Base-by-base conservation (phyloP, 257 asterid species). In the Thymus quinquecostatus region DNA sequence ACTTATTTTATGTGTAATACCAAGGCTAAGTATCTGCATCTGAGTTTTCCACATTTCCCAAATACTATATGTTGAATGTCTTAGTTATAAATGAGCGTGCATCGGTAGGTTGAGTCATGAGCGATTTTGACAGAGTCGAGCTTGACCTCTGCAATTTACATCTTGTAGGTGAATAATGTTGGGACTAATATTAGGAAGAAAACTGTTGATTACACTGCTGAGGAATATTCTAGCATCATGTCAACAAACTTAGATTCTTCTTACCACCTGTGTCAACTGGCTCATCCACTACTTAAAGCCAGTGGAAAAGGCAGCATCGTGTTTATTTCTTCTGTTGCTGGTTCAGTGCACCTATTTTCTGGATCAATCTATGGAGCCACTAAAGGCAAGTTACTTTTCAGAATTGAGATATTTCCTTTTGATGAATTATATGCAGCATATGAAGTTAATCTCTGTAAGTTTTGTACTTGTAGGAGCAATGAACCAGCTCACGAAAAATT, bases 291-390 rank as follows among this genome's bases (percentile, higher is more conserved):
- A 73, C 87, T 92, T 53, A 95, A 89, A 85, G 97, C 94, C 55
- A 86, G 96, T 69, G 96, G 95, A 78, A 77, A 33, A 57, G 84
- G 97, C 71, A 86, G 84, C 57, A 68, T 89, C 58, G 99, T 95
- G 74, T 89, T 92, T 72, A 82, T 95, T 68, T 95, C 97, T 63
- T 95, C 99, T 50, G 94, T 92, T 60, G 91, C 84, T 56, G 98
- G 98, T 79, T 69, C 81, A 69, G 87, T 88, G 74, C 90, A 89
- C 85, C 0, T 88, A 33, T 88, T 40, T 60, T 83, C 86, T 13
- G 96, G 99, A 74, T 95, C 99, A 10, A 74, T 95, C 28, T 95
- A 95, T 80, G 99, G 98, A 58, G 97, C 97, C 32, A 82, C 95
- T 62, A 95, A 95, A 84, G 97, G 99, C 84, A 72, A 54, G 67